A percentile compares a stretch with the other conserved stretches of the same genome.
These are phyloP conservation scores for Monilinia fructicola DNA, from an alignment of 2,329 filamentous ascomycete genomes.

Conservation along the genomic window DNA sequence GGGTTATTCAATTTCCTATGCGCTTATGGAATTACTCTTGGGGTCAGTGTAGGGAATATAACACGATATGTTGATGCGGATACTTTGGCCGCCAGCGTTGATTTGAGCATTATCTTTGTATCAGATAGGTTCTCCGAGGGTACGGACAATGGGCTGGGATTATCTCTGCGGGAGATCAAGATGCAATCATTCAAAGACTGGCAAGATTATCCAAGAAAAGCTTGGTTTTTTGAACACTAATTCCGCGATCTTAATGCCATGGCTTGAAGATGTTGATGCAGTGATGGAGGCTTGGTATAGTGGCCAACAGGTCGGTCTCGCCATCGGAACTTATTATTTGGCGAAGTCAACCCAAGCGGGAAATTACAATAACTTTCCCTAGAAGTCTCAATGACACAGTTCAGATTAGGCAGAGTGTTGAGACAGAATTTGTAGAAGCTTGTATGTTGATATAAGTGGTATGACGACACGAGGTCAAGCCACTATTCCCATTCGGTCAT, in stretches of 20 bases:
- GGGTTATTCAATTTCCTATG: too few relatives aligned
- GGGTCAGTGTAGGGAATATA: too few relatives aligned
- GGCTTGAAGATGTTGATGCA: background rate
- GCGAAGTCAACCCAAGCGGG: background rate
- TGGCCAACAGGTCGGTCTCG: background rate
- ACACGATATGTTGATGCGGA: too few relatives aligned
- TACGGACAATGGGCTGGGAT: background rate
- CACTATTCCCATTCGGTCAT: background rate
- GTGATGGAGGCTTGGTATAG: background rate
- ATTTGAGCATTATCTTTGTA: too few relatives aligned
- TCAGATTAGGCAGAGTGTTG: background rate
- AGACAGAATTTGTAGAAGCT: background rate
- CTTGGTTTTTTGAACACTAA: background rate
- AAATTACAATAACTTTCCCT: background rate
- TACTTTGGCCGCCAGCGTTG: too few relatives aligned
- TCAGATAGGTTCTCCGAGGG: too few relatives aligned
- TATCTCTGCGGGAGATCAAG: background rate
- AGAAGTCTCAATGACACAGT: background rate
- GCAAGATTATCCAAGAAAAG: background rate
- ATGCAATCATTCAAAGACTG: background rate
- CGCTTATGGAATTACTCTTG: too few relatives aligned
- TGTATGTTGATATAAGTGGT: background rate
- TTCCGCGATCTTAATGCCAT: background rate
- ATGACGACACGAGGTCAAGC: background rate
- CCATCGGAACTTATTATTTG: background rate